Percentiles rank a stretch among this genome's conserved stretches.
These are phyloP conservation scores for Rutstroemia sydowiana DNA, from an alignment of 2,329 filamentous ascomycete genomes.

Conservation along the genomic window DNA sequence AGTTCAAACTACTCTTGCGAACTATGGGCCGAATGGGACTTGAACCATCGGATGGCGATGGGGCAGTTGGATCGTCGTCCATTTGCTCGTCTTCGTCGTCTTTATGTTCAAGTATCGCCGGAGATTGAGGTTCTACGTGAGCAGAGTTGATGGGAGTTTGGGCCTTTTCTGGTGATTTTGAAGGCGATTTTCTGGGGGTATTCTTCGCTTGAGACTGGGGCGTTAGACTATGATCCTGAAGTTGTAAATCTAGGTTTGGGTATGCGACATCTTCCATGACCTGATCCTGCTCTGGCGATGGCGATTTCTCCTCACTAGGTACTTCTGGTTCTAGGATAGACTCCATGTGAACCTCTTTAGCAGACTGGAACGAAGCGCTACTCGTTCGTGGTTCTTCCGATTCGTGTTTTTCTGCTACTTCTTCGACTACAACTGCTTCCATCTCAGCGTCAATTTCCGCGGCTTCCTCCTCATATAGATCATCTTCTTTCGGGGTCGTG, in stretches of 20 bases:
- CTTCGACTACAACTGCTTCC: conserved; percentile 7
- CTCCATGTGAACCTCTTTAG: conserved; percentile 37
- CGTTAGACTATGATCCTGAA: conserved; percentile 14
- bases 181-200: conserved; percentile 14
- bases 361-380: conserved; percentile 35
- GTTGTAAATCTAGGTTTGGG: conserved; percentile 22
- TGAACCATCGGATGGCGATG: conserved; percentile 61
- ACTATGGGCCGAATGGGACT: conserved; percentile 69
- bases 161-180: conserved; percentile 10
- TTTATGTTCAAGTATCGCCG: conserved; percentile 16
- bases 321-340: not conserved
- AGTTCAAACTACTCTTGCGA: conserved; percentile 91
- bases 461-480: not conserved
- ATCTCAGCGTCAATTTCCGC: not conserved
- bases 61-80: conserved; percentile 41
- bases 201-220: conserved; percentile 19
- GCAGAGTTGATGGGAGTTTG: conserved; percentile 10
- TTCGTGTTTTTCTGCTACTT: conserved; percentile 14
- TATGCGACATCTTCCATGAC: conserved; percentile 10
- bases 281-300: conserved; percentile 6
- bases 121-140: not conserved
- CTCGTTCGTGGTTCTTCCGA: conserved; percentile 22
- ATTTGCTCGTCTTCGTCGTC: conserved; percentile 28
- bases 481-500: conserved; percentile 9
- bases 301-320: not conserved